Base-by-base conservation (phyloP, 1,284 basidiomycete species). In the Ustanciosporium gigantosporum region DNA sequence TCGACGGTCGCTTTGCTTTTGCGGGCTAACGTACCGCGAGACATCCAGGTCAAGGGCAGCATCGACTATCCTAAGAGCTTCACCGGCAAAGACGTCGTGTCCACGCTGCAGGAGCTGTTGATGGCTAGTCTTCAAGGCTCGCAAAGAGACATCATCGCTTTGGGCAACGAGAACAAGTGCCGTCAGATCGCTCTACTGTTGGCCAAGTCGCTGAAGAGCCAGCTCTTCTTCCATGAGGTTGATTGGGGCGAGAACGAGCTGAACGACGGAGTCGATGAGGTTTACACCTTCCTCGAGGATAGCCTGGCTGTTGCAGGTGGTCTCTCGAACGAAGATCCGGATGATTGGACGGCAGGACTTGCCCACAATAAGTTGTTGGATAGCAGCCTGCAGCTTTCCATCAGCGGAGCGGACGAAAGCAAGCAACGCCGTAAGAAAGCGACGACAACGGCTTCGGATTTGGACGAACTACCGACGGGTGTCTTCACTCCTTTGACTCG, bases 401-500 rank as follows among this genome's bases (percentile, higher is more conserved):
- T 55, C 7, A 25, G 5, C 31, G 61, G 45, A 24, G 47, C 34
- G 2, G 41, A 19, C n/a, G 38, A 21, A 9, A 46, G 16, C 24
- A 48, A 23, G 13, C 22, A 29, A 32, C 31, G 23, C 21, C 40
- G 45, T 44, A 36, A 53, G 29, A 41, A 56, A 22, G 27, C 57
- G 0, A 42, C 44, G 2, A 41, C 34, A 14, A 19, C 42, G 5
- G 35, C 49, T 0, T 21, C 36, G 21, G 29, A 82, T 84, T 70
- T 84, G 82, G 82, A 81, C 36, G 82, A 88, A 17, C 80, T 96
- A 46, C 95, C 95, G 0, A 87, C 89, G 1, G 95, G 95, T 29
- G 91, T 98, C 9, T 96, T 98, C 78, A 97, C 93, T 1, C 84
- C 97, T 19, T 82, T 99, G 55, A 94, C 93, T 0, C 91, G 93